Base-by-base conservation (phyloP, 495 filamentous ascomycete genomes). In the Penicillium arizonense region DNA sequence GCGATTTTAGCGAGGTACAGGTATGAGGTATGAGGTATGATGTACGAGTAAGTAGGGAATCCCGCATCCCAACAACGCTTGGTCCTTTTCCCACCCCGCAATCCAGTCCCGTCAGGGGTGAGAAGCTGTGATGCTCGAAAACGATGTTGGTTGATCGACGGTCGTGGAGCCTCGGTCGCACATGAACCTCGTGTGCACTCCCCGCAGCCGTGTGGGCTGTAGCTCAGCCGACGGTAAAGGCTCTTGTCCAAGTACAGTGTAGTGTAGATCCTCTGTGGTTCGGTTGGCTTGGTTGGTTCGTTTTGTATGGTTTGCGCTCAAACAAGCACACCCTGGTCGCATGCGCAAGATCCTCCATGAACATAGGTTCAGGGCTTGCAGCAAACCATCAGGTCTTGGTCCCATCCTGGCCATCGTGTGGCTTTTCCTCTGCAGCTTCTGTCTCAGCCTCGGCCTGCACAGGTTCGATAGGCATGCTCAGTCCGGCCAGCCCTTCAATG, bases 401-500 rank as follows among this genome's bases (percentile, higher is more conserved):
- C 3, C 52, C 57, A 55, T 64, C 62, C 28, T 48, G 45, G 23
- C 51, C 55, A 4, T 65, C 53, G 40, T 50, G 56, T 35, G 64
- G 56, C 32, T 56, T 59, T 39, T 62, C 48, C 32, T 72, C 47
- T 69, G 70, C 64, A 58, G 72, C 67, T 30, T 51, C 56, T 35
- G 56, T 47, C n/a, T 70, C 61, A 12, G 42, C 38, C 43, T 58
- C 59, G 14, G 36, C 38, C 44, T 57, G 60, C 40, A 47, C 35
- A 8, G 44, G 67, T 47, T 64, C 65, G 47, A 40, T 18, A 43
- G 54, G 52, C 21, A 83, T 65, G n/a, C 80, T 81, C 58, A 84
- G 78, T 13, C 77, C 74, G 9, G 80, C 78, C 71, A 96, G 71
- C 36, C 68, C 66, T 33, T 83, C 78, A 32, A 87, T 83, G 11